Percentiles rank a stretch among this genome's conserved stretches.
Evolutionary conservation across 768 basidiomycete species (phyloP).

Genomic region (Baorangia bicolor): DNA sequence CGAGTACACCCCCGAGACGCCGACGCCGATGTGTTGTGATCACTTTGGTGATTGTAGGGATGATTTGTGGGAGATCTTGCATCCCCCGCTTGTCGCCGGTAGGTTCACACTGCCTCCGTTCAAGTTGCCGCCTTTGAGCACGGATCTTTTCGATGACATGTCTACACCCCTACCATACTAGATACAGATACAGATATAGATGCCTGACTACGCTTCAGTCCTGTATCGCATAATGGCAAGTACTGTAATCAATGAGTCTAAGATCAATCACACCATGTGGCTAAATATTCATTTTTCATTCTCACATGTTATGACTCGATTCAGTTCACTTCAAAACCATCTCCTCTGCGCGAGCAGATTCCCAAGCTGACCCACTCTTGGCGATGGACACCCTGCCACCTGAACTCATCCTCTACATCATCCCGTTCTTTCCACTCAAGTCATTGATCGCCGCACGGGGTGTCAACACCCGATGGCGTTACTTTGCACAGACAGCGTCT

Average conservation of each 20-base stretch:
- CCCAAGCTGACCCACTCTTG: not conserved
- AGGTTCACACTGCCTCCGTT: constrained; percentile 25
- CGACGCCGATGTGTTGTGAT: constrained; percentile 26
- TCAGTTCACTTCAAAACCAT: not conserved
- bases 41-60: constrained; percentile 24
- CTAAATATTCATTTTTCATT: not conserved
- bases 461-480: not conserved
- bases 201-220: too few relatives aligned
- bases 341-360: not conserved
- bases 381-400: not conserved
- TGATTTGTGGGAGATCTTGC: constrained; percentile 26
- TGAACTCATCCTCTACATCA: not conserved
- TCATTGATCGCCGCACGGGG: not conserved
- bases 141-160: constrained; percentile 10
- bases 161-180: not conserved
- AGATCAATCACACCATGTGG: not conserved
- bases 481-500: not conserved
- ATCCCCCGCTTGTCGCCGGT: constrained; percentile 22
- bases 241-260: not conserved
- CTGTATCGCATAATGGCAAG: not conserved
- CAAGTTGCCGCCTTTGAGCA: constrained; percentile 19
- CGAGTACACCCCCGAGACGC: constrained; percentile 21
- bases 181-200: too few relatives aligned
- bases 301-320: not conserved
- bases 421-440: too few relatives aligned